These are phyloP conservation scores for Mortierella sp. DNA, from an alignment of 371 early-diverging fungal species.

Conservation along the genomic window DNA sequence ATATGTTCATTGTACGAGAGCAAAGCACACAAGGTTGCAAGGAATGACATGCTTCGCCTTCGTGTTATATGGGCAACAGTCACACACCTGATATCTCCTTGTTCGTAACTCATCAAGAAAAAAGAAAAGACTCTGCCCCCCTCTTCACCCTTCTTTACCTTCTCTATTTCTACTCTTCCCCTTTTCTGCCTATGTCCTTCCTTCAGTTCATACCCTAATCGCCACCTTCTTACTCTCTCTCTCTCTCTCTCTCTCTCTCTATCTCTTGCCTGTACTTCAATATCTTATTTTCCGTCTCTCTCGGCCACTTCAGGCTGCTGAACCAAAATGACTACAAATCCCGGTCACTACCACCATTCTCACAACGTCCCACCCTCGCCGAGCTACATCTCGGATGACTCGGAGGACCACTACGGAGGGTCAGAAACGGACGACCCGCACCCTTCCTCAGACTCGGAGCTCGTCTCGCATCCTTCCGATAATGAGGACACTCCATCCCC, in stretches of 20 bases:
- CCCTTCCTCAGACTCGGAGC: conserved; percentile 44
- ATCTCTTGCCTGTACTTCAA: neutral
- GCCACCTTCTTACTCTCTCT: neutral
- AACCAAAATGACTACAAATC: conserved; percentile 7
- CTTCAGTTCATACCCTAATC: conserved; percentile 6
- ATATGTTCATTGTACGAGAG: neutral
- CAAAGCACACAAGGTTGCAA: neutral
- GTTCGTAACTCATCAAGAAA: neutral
- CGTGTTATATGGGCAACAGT: conserved; percentile 7
- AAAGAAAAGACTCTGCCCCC: neutral
- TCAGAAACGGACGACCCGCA: conserved; percentile 36
- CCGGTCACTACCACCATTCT: neutral
- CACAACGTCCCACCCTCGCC: conserved; percentile 22
- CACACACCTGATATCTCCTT: neutral
- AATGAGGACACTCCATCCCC: conserved; percentile 27
- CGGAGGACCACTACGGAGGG: conserved; percentile 33
- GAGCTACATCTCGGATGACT: conserved; percentile 45
- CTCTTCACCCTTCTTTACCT: neutral
- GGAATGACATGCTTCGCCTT: conserved; percentile 15
- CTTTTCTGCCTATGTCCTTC: neutral
- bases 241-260: neutral
- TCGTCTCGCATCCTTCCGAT: conserved; percentile 46
- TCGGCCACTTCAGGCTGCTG: neutral
- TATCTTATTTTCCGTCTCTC: too few relatives aligned
- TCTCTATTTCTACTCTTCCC: too few relatives aligned